phyloP scores from a whole-genome alignment of 306 rosid genomes.

The Trichosanthes truncata region DNA sequence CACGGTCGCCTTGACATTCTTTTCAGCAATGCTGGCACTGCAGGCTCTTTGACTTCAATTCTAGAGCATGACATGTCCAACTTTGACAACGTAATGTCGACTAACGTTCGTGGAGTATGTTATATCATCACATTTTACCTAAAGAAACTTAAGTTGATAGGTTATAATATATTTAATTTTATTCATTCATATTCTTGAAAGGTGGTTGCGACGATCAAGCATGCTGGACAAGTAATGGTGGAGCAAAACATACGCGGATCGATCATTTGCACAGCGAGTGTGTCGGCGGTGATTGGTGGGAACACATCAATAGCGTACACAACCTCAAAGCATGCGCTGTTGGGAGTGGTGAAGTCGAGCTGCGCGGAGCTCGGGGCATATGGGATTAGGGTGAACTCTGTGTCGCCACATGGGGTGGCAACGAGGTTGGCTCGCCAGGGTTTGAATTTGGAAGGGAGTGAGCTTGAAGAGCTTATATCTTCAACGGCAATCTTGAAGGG shows the following conservation, averaged over 20 bases:
- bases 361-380: conserved; percentile 67
- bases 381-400: conserved; percentile 72
- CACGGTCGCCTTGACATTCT: conserved; percentile 50
- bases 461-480: conserved; percentile 34
- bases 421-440: conserved; percentile 48
- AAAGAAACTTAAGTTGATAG: no score
- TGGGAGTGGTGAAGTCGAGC: conserved; percentile 53
- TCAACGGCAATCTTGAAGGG: conserved; percentile 53
- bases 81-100: conserved; percentile 49
- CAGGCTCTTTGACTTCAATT: conserved; percentile 39
- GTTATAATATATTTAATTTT: no score
- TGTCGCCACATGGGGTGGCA: conserved; percentile 74
- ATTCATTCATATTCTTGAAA: no score
- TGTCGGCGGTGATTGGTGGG: conserved; percentile 48
- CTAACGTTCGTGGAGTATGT: conserved; percentile 52
- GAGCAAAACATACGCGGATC: conserved; percentile 38
- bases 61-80: conserved; percentile 77
- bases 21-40: conserved; percentile 71
- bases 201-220: conserved; percentile 51
- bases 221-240: conserved; percentile 70
- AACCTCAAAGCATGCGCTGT: conserved; percentile 54
- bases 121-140: conserved; percentile 25
- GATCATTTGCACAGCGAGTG: conserved; percentile 70
- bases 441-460: conserved; percentile 28
- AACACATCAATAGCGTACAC: conserved; percentile 51